A percentile compares a stretch with the other conserved stretches of the same genome.
Conservation (phyloP, 352 stramenopile genomes). For the Aphanomyces invadans region DNA sequence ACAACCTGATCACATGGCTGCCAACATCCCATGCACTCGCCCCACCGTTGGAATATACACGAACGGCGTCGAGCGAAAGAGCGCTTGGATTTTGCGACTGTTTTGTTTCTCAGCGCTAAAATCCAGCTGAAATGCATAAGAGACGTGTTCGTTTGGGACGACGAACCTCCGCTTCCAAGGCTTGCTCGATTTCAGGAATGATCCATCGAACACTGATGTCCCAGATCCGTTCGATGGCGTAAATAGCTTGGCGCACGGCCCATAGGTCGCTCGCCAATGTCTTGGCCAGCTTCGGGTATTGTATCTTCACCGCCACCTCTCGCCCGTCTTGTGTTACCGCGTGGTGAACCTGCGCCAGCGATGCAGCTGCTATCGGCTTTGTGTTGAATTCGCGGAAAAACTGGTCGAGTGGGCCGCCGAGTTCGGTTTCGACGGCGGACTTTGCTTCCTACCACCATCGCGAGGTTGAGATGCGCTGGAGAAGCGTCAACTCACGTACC, state of each 20-base stretch:
- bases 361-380: conserved; percentile 91
- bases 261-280: conserved; percentile 69
- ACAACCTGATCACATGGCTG: not conserved
- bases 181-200: conserved; percentile 90
- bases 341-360: conserved; percentile 93
- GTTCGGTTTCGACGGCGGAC: conserved; percentile 49
- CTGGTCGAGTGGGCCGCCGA: conserved; percentile 63
- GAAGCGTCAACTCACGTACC: conserved; percentile 21
- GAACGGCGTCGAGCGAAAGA: conserved; percentile 42
- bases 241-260: conserved; percentile 56
- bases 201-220: conserved; percentile 92
- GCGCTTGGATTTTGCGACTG: conserved; percentile 49
- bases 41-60: conserved; percentile 78
- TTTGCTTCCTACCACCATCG: conserved; percentile 27
- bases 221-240: conserved; percentile 75
- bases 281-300: conserved; percentile 84
- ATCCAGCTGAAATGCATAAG: conserved; percentile 73
- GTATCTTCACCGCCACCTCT: conserved; percentile 95
- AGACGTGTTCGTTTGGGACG: not conserved
- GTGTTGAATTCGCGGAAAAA: conserved; percentile 87
- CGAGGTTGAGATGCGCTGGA: conserved; percentile 35
- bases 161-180: conserved; percentile 55
- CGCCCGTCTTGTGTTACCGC: conserved; percentile 81
- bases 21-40: no score
- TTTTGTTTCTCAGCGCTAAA: conserved; percentile 83